Evolutionary conservation across 176 grass and related monocot genomes (phyloP).

Genomic region (Triticum monococcum): DNA sequence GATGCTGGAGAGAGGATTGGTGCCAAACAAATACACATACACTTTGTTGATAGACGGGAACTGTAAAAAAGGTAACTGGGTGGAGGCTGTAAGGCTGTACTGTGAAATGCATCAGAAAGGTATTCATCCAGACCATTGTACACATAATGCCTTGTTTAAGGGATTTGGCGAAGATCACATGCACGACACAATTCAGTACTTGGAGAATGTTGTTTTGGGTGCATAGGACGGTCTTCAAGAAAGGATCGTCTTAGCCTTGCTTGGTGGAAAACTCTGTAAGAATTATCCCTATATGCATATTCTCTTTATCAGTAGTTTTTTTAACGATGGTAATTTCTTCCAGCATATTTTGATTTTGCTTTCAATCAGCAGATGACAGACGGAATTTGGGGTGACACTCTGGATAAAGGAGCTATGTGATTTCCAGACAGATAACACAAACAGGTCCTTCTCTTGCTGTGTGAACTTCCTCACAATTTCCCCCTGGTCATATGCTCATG

Average conservation of each 20-base stretch:
- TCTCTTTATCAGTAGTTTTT: neutral
- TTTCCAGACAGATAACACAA: slow-evolving; percentile 29
- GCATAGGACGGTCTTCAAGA: slow-evolving; percentile 42
- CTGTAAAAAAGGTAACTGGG: slow-evolving; percentile 68
- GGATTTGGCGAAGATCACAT: slow-evolving; percentile 58
- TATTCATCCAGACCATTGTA: slow-evolving; percentile 57
- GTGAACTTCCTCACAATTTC: slow-evolving; percentile 6
- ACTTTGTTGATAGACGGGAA: slow-evolving; percentile 74
- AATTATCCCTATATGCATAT: slow-evolving; percentile 10
- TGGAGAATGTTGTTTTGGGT: slow-evolving; percentile 76
- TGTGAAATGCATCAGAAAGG: slow-evolving; percentile 65
- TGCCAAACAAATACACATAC: slow-evolving; percentile 78
- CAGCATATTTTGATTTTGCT: slow-evolving; percentile 32
- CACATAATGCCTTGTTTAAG: slow-evolving; percentile 57
- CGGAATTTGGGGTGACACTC: slow-evolving; percentile 24
- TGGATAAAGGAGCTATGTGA: slow-evolving; percentile 15
- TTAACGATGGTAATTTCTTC: slow-evolving; percentile 17
- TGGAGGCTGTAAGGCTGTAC: slow-evolving; percentile 60
- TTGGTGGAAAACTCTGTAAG: slow-evolving; percentile 9
- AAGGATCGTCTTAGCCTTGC: slow-evolving; percentile 11
- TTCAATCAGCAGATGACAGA: slow-evolving; percentile 19
- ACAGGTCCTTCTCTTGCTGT: slow-evolving; percentile 25
- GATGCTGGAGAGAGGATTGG: slow-evolving; percentile 66
- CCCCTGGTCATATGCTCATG: slow-evolving; percentile 29
- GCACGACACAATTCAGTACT: slow-evolving; percentile 46